Evolutionary conservation across 441 rosid genomes (phyloP).

Genomic region (Adansonia gregorii): DNA sequence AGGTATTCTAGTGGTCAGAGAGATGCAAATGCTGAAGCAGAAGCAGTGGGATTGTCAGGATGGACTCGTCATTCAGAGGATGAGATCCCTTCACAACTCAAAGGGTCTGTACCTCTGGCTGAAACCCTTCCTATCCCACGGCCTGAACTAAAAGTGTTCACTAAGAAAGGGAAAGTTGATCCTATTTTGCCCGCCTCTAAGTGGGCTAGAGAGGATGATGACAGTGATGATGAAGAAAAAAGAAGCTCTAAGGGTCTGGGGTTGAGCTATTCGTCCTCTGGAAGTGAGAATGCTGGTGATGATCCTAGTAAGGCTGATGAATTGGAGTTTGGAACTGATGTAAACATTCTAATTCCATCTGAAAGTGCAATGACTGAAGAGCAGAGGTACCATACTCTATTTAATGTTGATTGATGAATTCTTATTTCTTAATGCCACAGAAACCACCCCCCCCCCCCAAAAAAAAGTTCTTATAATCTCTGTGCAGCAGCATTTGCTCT

Average conservation of each 20-base stretch:
- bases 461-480: not conserved
- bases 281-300: conserved; percentile 81
- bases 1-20: conserved; percentile 54
- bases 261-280: conserved; percentile 88
- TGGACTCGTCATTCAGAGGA: conserved; percentile 52
- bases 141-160: conserved; percentile 64
- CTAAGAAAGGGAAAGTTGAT: conserved; percentile 71
- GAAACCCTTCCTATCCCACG: conserved; percentile 58
- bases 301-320: conserved; percentile 61
- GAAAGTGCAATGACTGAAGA: conserved; percentile 83
- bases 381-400: conserved; percentile 57
- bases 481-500: not conserved
- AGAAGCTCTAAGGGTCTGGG: conserved; percentile 58
- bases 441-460: too few species aligned
- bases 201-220: conserved; percentile 97
- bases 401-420: not conserved
- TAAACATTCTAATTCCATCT: conserved; percentile 51
- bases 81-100: conserved; percentile 48
- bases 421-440: not conserved
- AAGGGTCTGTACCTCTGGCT: conserved; percentile 43
- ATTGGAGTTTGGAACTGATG: conserved; percentile 54
- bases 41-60: conserved; percentile 48
- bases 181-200: conserved; percentile 87
- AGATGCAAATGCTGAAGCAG: conserved; percentile 56
- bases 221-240: conserved; percentile 80